A percentile compares a stretch with the other conserved stretches of the same genome.
phyloP scores from a whole-genome alignment of 345 rosid species.

The Salix koriyanagi region DNA sequence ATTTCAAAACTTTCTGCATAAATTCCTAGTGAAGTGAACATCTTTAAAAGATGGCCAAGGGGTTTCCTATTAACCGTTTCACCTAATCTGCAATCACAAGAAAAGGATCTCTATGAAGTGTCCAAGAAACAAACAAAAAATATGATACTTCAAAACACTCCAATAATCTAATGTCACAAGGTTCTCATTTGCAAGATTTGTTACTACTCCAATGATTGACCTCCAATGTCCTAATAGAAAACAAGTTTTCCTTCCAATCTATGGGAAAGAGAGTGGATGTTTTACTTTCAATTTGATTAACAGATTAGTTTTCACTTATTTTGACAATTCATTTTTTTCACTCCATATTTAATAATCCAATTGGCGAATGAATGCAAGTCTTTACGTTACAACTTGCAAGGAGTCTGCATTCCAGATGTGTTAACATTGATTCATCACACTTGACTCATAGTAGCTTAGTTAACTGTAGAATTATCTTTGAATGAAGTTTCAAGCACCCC shows the following conservation, averaged over 20 bases:
- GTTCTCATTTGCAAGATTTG: background rate
- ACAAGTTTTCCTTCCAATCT: background rate
- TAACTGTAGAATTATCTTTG: background rate
- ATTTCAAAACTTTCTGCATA: conserved; percentile 92
- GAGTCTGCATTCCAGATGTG: background rate
- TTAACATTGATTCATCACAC: background rate
- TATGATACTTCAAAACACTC: background rate
- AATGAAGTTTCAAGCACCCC: background rate
- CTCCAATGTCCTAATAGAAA: background rate
- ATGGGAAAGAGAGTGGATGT: background rate
- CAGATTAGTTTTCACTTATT: background rate
- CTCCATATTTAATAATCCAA: background rate
- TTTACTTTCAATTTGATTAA: background rate
- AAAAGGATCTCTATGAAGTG: conserved; percentile 4
- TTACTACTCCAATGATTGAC: background rate
- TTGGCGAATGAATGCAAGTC: background rate
- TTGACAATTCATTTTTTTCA: background rate
- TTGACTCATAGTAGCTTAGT: background rate
- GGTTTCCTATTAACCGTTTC: conserved; percentile 91
- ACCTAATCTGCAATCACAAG: conserved; percentile 56
- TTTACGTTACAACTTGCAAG: background rate
- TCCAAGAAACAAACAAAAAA: background rate
- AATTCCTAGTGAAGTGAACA: conserved; percentile 95
- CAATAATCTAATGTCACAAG: background rate
- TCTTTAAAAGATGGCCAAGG: conserved; percentile 90